Conservation (phyloP, 106 monocot species). For the Dioscorea dumetorum region DNA sequence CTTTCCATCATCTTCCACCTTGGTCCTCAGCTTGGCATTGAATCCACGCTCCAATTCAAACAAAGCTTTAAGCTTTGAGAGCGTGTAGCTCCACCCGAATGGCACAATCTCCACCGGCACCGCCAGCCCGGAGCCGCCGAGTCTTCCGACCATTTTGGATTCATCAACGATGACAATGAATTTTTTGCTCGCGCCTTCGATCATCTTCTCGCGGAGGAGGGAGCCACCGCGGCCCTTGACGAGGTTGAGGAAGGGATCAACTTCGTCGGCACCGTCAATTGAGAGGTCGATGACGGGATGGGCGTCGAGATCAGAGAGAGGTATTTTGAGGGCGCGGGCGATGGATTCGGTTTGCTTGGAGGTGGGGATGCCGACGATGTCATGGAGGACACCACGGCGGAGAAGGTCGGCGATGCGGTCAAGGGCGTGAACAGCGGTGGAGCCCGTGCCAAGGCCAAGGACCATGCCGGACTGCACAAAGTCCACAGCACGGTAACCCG, state of each 20-base stretch:
- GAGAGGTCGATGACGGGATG: conserved; percentile 66
- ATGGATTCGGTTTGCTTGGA: conserved; percentile 61
- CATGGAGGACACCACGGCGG: conserved; percentile 31
- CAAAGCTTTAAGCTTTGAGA: conserved; percentile 22
- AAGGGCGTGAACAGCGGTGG: conserved; percentile 76
- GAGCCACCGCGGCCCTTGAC: conserved; percentile 90
- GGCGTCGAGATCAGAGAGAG: conserved; percentile 42
- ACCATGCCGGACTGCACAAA: conserved; percentile 69
- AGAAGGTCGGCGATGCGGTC: conserved; percentile 73
- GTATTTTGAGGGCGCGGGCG: conserved; percentile 54
- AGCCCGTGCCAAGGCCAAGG: conserved; percentile 82
- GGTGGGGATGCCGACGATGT: conserved; percentile 77
- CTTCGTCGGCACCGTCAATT: conserved; percentile 92
- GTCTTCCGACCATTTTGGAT: conserved; percentile 53
- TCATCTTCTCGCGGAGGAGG: conserved; percentile 92
- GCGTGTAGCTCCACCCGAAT: conserved; percentile 46
- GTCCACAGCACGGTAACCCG: conserved; percentile 69
- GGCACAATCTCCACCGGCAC: conserved; percentile 76
- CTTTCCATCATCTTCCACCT: neutral
- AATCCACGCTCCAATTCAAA: conserved; percentile 36
- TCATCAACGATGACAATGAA: conserved; percentile 91
- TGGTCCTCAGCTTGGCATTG: conserved; percentile 44
- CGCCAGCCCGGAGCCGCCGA: conserved; percentile 52
- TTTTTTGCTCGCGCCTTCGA: conserved; percentile 48
- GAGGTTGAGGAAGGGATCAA: conserved; percentile 70